Evolutionary conservation across 2,329 filamentous ascomycete genomes (phyloP), one percentile per base, ranked within the genome.

Genomic region (Pseudogymnoascus sp.): DNA sequence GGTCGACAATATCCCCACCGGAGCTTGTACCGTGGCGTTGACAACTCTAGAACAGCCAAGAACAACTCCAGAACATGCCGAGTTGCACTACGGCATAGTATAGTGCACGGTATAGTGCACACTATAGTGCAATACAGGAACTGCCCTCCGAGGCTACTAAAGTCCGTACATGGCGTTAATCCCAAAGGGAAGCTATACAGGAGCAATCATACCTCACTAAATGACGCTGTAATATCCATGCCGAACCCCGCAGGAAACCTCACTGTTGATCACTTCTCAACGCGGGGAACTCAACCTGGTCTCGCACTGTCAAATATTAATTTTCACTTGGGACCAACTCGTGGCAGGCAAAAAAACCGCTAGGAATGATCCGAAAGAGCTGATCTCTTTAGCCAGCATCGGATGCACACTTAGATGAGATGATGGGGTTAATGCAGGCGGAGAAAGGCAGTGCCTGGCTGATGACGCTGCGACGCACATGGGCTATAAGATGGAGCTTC

Each of bases 191-290:
- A 33, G n/a, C 19, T 19, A 19, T 13, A n/a, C 50, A 56, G 29
- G 10, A 11, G 50, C 9, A 56, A 56, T 56, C 50, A 56, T 56
- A 56, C 50, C 29, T 56, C 10, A 33, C 50, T 56, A 56, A 56
- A 56, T 56, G 26, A 56, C 26, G 10, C 50, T 56, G 50, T 56
- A 56, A 56, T 56, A 56, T 56, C 50, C 50, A 56, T 33, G 50
- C 50, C 50, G 26, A 19, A 56, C 50, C 50, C 50, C 50, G 17
- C 50, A 56, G 50, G 50, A 56, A 56, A 56, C 50, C 5, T 56
- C 50, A 33, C n/a, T 19, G 50, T 56, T 56, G 50, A 56, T 56
- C 50, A 33, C 50, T 33, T 6, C 50, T 56, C 50, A 56, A 56
- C 29, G 50, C 50, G 50, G 50, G 50, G 50, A 29, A 29, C n/a